Base-by-base conservation (phyloP, 345 rosid genomes). In the Linum usitatissimum region DNA sequence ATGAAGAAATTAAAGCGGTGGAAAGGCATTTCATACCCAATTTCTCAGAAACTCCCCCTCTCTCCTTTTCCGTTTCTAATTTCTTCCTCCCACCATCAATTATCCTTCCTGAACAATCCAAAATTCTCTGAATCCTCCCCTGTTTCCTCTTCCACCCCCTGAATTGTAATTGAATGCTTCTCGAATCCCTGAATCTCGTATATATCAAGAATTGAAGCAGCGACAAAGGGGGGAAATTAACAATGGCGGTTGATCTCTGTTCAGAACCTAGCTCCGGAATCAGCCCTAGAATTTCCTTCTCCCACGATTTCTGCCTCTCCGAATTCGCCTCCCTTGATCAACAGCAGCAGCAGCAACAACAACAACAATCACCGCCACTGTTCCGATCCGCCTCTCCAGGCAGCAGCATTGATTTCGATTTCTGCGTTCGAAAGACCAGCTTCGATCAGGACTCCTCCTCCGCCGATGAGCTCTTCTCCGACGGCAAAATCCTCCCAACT, bases 241-340 rank as follows among this genome's bases (percentile, higher is more conserved):
- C n/a, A 23, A 60, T 88, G 96, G 92, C 90, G 23, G 64, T 88
- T 17, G 90, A 88, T 65, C 75, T 83, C 18, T 77, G 72, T 38
- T 79, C 84, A 12, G 96, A 82, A 4, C 51, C 51, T 45, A 82
- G 62, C 38, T 64, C 86, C 15, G 73, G 74, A n/a, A 68, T 78
- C 67, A 85, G 88, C 69, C 96, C 96, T 5, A 79, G 96, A 64
- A 85, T 88, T 64, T 88, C 96, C 6, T 88, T 88, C 42, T 88
- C 96, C 55, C 87, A 81, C 56, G 92, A 88, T 64, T 69, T 88
- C 59, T 70, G 83, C 61, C 81, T 71, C 20, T 70, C 79, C 0
- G 92, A 82, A 31, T 53, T 74, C 6, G 77, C 79, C 0, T 88
- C 87, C 0, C 71, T 78, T 4, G 96, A 20, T 38, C 49, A 17